Evolutionary conservation across 768 basidiomycete species (phyloP).

Genomic region (Tricholoma furcatifolium): DNA sequence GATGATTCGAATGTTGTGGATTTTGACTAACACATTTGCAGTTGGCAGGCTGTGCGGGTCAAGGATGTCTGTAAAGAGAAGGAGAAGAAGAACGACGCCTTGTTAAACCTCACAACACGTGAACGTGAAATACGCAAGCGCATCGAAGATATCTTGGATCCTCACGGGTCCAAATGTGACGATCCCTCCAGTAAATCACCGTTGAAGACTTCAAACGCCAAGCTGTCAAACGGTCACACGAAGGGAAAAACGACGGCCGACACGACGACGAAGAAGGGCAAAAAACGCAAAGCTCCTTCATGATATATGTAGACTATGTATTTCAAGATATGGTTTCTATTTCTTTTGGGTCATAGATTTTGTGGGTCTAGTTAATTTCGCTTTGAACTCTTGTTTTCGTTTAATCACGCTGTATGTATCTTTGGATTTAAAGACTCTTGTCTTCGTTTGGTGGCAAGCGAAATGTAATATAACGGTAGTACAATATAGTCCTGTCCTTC

Average conservation of each 20-base stretch:
- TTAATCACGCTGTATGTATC: constrained; percentile 6
- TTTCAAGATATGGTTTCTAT: constrained; percentile 19
- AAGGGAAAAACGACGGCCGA: constrained; percentile 44
- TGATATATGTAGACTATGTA: constrained; percentile 19
- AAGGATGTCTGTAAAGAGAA: constrained; percentile 76
- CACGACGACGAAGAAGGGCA: constrained; percentile 54
- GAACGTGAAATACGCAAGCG: constrained; percentile 78
- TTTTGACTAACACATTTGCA: constrained; percentile 24
- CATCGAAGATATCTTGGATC: constrained; percentile 71
- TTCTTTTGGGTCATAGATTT: neutral
- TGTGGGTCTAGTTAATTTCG: constrained; percentile 6
- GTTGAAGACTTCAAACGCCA: constrained; percentile 34
- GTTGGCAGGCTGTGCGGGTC: constrained; percentile 77
- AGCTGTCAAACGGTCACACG: constrained; percentile 45
- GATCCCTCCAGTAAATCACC: constrained; percentile 32
- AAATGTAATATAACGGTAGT: constrained; percentile 18
- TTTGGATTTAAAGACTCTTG: constrained; percentile 11
- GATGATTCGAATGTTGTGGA: constrained; percentile 2
- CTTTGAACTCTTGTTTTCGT: constrained; percentile 4
- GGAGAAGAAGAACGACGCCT: constrained; percentile 67
- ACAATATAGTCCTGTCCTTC: constrained; percentile 16
- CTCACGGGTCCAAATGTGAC: constrained; percentile 36
- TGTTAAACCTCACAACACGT: constrained; percentile 64
- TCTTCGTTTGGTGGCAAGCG: constrained; percentile 7
- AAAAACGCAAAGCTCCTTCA: constrained; percentile 50